These are phyloP conservation scores for Taxillus chinensis DNA, from an alignment of 164 flowering plant species.

Conservation along the genomic window DNA sequence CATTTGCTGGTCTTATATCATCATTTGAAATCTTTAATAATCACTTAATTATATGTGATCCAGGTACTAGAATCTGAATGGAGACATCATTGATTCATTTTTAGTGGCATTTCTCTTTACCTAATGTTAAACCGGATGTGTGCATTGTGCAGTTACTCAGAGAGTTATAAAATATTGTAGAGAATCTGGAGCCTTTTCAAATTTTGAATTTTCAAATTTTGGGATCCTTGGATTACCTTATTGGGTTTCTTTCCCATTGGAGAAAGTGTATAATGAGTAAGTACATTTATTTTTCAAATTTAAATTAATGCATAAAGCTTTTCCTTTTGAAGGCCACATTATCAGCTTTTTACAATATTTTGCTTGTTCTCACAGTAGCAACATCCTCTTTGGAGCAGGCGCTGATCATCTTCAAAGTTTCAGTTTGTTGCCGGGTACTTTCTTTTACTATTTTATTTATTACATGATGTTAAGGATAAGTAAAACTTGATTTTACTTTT, in stretches of 20 bases:
- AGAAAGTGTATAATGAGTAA: slow-evolving; percentile 49
- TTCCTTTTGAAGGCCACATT: background rate
- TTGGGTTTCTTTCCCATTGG: slow-evolving; percentile 59
- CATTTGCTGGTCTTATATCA: slow-evolving; percentile 46
- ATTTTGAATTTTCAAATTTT: slow-evolving; percentile 54
- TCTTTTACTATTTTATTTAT: background rate
- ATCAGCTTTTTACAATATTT: background rate
- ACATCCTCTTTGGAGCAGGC: slow-evolving; percentile 18
- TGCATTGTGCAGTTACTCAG: slow-evolving; percentile 45
- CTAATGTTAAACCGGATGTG: no score
- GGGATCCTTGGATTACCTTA: slow-evolving; percentile 81
- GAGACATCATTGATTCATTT: no score
- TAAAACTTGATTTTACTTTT: no score
- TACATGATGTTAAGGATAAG: background rate
- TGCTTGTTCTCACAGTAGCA: slow-evolving; percentile 26
- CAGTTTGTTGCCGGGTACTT: slow-evolving; percentile 64
- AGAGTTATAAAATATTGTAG: slow-evolving; percentile 33
- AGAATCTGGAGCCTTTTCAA: slow-evolving; percentile 36
- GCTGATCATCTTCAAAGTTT: slow-evolving; percentile 47
- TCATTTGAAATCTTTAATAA: slow-evolving; percentile 38
- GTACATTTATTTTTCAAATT: slow-evolving; percentile 9
- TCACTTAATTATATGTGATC: slow-evolving; percentile 47
- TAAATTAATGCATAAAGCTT: background rate
- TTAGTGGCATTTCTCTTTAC: no score
- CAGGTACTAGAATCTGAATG: slow-evolving; percentile 31